Evolutionary conservation across 148 eudicot species (phyloP).

Genomic region (Persicaria tinctoria): DNA sequence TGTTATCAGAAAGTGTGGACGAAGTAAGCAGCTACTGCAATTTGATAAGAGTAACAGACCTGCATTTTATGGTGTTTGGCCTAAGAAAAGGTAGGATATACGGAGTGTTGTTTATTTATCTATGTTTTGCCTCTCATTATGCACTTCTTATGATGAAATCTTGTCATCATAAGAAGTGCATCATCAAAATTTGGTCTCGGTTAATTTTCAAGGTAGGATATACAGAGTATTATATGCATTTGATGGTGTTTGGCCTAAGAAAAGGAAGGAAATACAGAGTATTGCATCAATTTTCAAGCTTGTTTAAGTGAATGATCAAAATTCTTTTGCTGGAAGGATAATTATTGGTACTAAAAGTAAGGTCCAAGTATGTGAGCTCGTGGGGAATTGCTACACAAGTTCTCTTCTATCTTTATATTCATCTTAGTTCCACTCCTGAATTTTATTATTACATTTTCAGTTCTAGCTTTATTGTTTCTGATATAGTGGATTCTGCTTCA

Average conservation of each 20-base stretch:
- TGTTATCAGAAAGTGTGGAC: slow-evolving; percentile 20
- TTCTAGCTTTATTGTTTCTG: background rate
- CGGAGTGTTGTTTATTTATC: background rate
- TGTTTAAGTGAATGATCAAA: background rate
- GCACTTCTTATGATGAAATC: background rate
- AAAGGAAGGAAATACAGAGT: slow-evolving; percentile 39
- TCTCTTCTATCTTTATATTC: background rate
- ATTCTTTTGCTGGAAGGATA: background rate
- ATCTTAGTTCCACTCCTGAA: background rate
- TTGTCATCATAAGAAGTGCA: background rate
- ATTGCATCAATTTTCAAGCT: background rate
- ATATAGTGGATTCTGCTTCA: background rate
- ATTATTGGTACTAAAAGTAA: background rate
- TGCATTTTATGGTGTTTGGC: slow-evolving; percentile 94
- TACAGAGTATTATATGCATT: slow-evolving; percentile 32
- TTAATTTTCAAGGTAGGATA: no score
- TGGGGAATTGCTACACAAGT: background rate
- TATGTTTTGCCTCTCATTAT: background rate
- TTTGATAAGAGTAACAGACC: slow-evolving; percentile 90
- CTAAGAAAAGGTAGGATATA: slow-evolving; percentile 56
- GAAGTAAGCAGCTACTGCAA: slow-evolving; percentile 67
- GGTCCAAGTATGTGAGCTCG: background rate
- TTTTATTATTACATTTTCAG: background rate
- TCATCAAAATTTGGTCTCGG: no score
- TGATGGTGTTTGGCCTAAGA: slow-evolving; percentile 82